Evolutionary conservation across 331 rosid genomes (phyloP).

Genomic region (Malus hybrid): DNA sequence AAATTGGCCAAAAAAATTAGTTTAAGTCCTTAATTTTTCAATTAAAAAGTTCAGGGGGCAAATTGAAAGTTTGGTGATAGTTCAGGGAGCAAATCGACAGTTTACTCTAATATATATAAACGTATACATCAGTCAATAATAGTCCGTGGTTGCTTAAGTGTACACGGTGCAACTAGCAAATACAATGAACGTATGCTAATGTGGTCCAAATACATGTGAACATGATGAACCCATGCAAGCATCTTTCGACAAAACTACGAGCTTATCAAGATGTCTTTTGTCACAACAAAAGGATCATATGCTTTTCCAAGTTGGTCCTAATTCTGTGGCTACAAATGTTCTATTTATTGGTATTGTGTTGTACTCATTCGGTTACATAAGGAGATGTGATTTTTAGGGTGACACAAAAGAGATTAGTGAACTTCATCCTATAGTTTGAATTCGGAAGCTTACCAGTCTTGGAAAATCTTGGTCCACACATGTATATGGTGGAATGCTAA

Average conservation of each 20-base stretch:
- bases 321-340: not conserved
- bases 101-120: too few species aligned
- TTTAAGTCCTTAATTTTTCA: too few species aligned
- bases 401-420: not conserved
- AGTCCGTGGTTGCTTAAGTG: not conserved
- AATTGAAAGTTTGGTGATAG: too few species aligned
- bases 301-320: not conserved
- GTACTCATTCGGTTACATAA: not conserved
- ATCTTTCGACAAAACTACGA: not conserved
- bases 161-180: not conserved
- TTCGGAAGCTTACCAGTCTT: not conserved
- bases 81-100: too few species aligned
- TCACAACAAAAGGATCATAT: not conserved
- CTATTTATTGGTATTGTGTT: not conserved
- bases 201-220: not conserved
- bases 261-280: not conserved
- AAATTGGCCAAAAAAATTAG: too few species aligned
- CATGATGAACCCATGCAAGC: not conserved
- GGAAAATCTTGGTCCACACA: not conserved
- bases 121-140: not conserved
- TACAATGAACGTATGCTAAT: not conserved
- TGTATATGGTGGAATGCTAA: not conserved
- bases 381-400: not conserved
- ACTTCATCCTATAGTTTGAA: not conserved
- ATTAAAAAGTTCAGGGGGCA: too few species aligned